phyloP scores from a whole-genome alignment of 768 basidiomycete species.

The Podaxis sp. region DNA sequence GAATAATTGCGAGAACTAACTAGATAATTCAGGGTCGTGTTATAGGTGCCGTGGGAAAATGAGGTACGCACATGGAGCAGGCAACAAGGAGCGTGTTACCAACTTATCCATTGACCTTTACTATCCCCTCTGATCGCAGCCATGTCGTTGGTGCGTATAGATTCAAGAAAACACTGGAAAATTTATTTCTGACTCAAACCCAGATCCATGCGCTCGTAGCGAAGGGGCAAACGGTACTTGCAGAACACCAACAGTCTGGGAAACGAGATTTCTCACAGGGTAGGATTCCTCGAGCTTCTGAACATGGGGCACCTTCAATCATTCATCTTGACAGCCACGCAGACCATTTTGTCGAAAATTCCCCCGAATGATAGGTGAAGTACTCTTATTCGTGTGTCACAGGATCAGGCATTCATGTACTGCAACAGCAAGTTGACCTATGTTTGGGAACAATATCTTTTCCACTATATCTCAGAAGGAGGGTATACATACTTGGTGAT shows the following conservation, averaged over 20 bases:
- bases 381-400: background rate
- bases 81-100: background rate
- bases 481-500: slow-evolving; percentile 90
- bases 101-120: background rate
- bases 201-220: slow-evolving; percentile 88
- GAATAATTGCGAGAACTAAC: too few species aligned
- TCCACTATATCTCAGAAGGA: slow-evolving; percentile 90
- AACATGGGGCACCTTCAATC: background rate
- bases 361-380: slow-evolving; percentile 76
- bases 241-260: slow-evolving; percentile 73
- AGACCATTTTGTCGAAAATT: slow-evolving; percentile 92
- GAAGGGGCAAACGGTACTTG: slow-evolving; percentile 75
- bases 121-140: background rate
- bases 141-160: slow-evolving; percentile 33
- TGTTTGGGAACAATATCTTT: slow-evolving; percentile 91
- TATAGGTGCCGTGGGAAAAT: slow-evolving; percentile 12
- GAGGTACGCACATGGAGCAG: slow-evolving; percentile 7
- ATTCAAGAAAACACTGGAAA: background rate
- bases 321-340: slow-evolving; percentile 52
- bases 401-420: slow-evolving; percentile 9
- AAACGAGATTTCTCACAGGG: slow-evolving; percentile 90
- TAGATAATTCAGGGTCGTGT: background rate
- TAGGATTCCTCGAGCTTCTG: slow-evolving; percentile 27
- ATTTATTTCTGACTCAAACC: background rate
- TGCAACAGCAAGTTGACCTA: slow-evolving; percentile 71